Percentiles rank a stretch among this genome's conserved stretches.
Conservation (phyloP, 768 basidiomycete species). For the Boletus sp. region DNA sequence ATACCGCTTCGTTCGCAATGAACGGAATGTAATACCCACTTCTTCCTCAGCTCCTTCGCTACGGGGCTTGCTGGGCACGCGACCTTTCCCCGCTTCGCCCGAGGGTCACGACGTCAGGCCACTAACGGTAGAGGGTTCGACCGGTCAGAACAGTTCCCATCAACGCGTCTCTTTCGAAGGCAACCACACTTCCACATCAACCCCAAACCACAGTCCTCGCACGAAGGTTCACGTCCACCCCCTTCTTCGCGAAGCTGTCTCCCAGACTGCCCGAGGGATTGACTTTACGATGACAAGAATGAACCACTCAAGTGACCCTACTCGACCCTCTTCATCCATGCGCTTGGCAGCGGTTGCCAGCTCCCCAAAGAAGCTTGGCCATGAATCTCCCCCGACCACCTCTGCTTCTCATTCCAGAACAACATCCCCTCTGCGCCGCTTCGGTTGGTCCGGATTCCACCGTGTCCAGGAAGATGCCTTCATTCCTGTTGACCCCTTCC, state of each 20-base stretch:
- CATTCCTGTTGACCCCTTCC: constrained; percentile 56
- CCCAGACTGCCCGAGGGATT: constrained; percentile 6
- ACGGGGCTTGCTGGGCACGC: constrained; percentile 24
- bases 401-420: constrained; percentile 41
- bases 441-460: constrained; percentile 54
- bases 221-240: constrained; percentile 35
- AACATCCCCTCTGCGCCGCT: constrained; percentile 57
- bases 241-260: constrained; percentile 17
- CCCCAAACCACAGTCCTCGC: constrained; percentile 29
- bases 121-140: constrained; percentile 38
- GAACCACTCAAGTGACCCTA: constrained; percentile 7
- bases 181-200: constrained; percentile 36
- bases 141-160: constrained; percentile 43
- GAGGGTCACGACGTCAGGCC: constrained; percentile 14
- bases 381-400: constrained; percentile 26
- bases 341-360: constrained; percentile 4
- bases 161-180: constrained; percentile 55
- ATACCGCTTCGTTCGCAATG: constrained; percentile 33
- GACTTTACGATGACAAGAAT: constrained; percentile 11
- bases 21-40: constrained; percentile 38
- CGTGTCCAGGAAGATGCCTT: constrained; percentile 55
- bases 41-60: constrained; percentile 44
- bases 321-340: constrained; percentile 4
- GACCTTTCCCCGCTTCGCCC: constrained; percentile 17
- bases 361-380: constrained; percentile 21